These are phyloP conservation scores for Nothophytophthora sp. DNA, from an alignment of 352 stramenopile species.

Conservation along the genomic window DNA sequence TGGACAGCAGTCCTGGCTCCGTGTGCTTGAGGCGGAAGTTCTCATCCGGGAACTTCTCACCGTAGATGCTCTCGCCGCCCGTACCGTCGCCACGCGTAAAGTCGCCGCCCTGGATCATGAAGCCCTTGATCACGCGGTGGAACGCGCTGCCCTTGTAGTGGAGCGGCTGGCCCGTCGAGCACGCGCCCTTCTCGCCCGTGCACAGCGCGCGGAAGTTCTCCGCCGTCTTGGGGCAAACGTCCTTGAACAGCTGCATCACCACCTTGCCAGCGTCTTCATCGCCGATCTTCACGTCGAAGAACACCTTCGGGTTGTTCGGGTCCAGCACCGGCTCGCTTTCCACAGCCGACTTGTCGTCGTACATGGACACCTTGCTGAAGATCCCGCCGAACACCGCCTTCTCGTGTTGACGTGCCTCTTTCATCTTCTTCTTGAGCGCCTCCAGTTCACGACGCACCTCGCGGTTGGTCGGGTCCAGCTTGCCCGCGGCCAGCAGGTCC, in stretches of 20 bases:
- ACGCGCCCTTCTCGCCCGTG: conserved; percentile 96
- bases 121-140: conserved; percentile 97
- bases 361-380: conserved; percentile 97
- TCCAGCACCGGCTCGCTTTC: conserved; percentile 59
- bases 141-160: conserved; percentile 98
- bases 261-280: conserved; percentile 88
- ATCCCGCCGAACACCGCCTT: conserved; percentile 96
- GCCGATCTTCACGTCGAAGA: conserved; percentile 97
- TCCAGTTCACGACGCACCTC: conserved; percentile 82
- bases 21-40: conserved; percentile 99
- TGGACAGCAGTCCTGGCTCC: conserved; percentile 94
- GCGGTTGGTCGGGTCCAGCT: conserved; percentile 80
- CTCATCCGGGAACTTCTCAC: conserved; percentile 96
- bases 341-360: conserved; percentile 95
- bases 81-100: conserved; percentile 96
- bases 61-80: conserved; percentile 94
- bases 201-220: conserved; percentile 99
- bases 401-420: conserved; percentile 94
- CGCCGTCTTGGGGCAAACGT: conserved; percentile 96
- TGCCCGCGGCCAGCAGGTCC: conserved; percentile 80
- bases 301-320: conserved; percentile 96
- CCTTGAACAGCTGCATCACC: conserved; percentile 96
- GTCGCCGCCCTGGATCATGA: conserved; percentile 96
- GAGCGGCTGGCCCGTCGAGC: conserved; percentile 81
- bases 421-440: conserved; percentile 83